These are phyloP conservation scores for Plasmodium chabaudi DNA, from an alignment of 169 alveolate species.

Conservation along the genomic window DNA sequence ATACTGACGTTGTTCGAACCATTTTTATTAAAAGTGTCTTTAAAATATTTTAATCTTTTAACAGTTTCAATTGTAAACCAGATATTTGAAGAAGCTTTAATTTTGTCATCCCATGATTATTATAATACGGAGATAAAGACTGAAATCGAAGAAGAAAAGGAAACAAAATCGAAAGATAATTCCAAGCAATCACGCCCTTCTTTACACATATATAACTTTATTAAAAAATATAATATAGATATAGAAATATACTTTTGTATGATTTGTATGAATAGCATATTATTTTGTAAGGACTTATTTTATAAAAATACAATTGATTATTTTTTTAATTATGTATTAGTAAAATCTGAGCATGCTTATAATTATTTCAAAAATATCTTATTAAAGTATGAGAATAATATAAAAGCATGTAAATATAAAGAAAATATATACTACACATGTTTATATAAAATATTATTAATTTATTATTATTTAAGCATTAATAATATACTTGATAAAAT, in stretches of 20 bases:
- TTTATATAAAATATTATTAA: conserved; percentile 18
- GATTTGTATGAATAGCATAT: conserved; percentile 64
- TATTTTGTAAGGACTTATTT: conserved; percentile 64
- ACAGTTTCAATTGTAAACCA: conserved; percentile 51
- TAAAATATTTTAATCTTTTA: conserved; percentile 43
- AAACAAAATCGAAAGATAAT: background rate
- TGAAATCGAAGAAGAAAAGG: background rate
- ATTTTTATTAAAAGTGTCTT: conserved; percentile 36
- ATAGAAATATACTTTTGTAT: conserved; percentile 49
- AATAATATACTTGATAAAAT: conserved; percentile 26
- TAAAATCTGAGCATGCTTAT: conserved; percentile 11
- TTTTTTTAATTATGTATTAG: conserved; percentile 42
- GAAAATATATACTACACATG: conserved; percentile 3
- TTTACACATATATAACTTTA: conserved; percentile 27
- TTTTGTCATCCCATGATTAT: conserved; percentile 19
- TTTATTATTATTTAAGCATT: conserved; percentile 30
- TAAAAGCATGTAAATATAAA: background rate
- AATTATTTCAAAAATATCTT: conserved; percentile 29
- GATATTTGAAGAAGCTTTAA: conserved; percentile 35
- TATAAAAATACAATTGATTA: conserved; percentile 52
- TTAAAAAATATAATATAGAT: conserved; percentile 31
- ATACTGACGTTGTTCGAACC: conserved; percentile 60
- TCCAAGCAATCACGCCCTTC: background rate
- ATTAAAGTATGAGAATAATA: conserved; percentile 13
- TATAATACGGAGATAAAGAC: background rate